phyloP scores from a whole-genome alignment of 495 filamentous ascomycete genomes.

The Aspergillus conjunctus region DNA sequence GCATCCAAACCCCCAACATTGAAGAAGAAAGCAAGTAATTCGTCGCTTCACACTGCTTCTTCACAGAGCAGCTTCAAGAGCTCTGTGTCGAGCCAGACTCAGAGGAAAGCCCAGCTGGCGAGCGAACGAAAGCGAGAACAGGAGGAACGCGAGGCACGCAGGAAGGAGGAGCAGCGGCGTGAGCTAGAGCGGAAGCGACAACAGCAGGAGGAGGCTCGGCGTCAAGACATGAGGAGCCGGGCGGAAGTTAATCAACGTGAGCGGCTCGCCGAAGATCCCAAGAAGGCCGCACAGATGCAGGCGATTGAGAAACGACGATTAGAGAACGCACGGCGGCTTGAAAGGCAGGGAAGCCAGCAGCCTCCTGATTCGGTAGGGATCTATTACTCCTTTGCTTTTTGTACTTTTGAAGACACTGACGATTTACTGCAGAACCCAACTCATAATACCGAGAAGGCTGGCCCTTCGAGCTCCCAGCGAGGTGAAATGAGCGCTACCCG shows the following conservation, averaged over 20 bases:
- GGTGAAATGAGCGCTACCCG: constrained; percentile 53
- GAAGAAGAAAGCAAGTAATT: constrained; percentile 67
- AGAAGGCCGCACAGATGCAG: constrained; percentile 70
- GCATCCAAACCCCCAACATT: constrained; percentile 49
- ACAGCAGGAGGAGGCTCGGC: constrained; percentile 52
- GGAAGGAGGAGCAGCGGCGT: constrained; percentile 75
- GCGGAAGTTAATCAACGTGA: constrained; percentile 53
- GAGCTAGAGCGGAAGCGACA: constrained; percentile 75
- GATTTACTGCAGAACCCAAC: background rate
- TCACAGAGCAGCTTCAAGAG: constrained; percentile 71
- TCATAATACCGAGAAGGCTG: constrained; percentile 44
- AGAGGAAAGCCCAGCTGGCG: constrained; percentile 61
- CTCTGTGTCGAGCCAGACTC: constrained; percentile 59
- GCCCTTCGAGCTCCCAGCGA: constrained; percentile 38
- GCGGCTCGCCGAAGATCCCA: constrained; percentile 54
- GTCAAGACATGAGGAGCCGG: constrained; percentile 50
- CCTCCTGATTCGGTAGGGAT: constrained; percentile 45
- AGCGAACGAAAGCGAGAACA: constrained; percentile 76
- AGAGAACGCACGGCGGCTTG: constrained; percentile 65
- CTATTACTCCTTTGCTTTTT: background rate
- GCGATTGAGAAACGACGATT: constrained; percentile 64
- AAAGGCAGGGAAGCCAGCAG: constrained; percentile 55
- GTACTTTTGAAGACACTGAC: background rate
- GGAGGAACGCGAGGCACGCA: constrained; percentile 74
- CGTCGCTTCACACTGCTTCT: constrained; percentile 65